Percentiles rank a stretch among this genome's conserved stretches.
Conservation (phyloP, 768 basidiomycete species). For the Russula abietina region DNA sequence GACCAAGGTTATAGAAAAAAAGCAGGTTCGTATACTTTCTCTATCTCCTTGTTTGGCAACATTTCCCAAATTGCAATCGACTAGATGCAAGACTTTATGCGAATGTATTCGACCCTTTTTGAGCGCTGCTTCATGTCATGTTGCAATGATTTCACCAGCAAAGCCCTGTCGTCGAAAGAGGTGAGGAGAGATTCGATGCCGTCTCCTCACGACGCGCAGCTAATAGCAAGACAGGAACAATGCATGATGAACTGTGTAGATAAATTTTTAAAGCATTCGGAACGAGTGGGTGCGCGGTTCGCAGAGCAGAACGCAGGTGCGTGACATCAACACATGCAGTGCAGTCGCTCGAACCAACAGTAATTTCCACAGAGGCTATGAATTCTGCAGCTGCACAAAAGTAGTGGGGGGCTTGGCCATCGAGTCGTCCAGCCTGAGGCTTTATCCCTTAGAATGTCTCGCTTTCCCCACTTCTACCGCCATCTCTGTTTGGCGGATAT, state of each 20-base stretch:
- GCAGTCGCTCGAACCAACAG: not conserved
- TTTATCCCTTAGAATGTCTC: not conserved
- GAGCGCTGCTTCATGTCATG: slow-evolving; percentile 96
- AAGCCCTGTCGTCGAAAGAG: slow-evolving; percentile 90
- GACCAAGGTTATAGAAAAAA: slow-evolving; percentile 90
- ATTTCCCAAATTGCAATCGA: slow-evolving; percentile 12
- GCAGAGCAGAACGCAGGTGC: slow-evolving; percentile 88
- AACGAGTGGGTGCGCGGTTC: slow-evolving; percentile 86
- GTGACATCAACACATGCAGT: slow-evolving; percentile 29
- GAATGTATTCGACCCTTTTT: slow-evolving; percentile 88
- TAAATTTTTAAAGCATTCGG: slow-evolving; percentile 96
- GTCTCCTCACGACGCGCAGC: slow-evolving; percentile 7
- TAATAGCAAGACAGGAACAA: slow-evolving; percentile 50
- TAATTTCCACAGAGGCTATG: slow-evolving; percentile 35
- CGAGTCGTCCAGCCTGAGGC: not conserved
- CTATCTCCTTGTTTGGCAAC: not conserved
- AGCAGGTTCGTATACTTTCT: slow-evolving; percentile 57
- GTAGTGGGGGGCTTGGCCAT: slow-evolving; percentile 1
- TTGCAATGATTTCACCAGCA: slow-evolving; percentile 95
- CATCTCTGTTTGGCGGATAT: not conserved
- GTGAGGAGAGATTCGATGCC: slow-evolving; percentile 34
- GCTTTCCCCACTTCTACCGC: not conserved
- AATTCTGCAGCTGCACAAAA: slow-evolving; percentile 34
- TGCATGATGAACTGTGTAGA: slow-evolving; percentile 93
- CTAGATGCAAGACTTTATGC: slow-evolving; percentile 98